Conservation (phyloP, 257 asterid species). For the Catharanthus roseus region DNA sequence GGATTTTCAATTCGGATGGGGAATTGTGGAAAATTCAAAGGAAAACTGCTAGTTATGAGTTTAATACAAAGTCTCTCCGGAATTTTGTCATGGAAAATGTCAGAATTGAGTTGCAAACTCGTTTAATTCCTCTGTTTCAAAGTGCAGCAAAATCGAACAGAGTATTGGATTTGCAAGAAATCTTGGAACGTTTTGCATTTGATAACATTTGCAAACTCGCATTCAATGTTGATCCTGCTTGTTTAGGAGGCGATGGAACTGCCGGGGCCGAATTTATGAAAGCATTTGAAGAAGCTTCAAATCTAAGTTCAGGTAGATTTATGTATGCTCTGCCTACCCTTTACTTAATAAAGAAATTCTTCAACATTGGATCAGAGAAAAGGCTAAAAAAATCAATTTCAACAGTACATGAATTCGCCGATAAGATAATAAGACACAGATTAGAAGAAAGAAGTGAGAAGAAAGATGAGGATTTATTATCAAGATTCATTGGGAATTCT, state of each 20-base stretch:
- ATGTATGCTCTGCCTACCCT: slow-evolving; percentile 49
- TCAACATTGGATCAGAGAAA: slow-evolving; percentile 64
- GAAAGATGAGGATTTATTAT: slow-evolving; percentile 61
- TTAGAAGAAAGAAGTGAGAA: slow-evolving; percentile 36
- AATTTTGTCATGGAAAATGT: slow-evolving; percentile 66
- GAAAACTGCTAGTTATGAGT: slow-evolving; percentile 82
- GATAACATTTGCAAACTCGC: slow-evolving; percentile 75
- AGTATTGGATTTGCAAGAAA: slow-evolving; percentile 60
- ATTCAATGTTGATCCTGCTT: slow-evolving; percentile 70
- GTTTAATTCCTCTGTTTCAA: slow-evolving; percentile 52
- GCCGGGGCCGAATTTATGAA: slow-evolving; percentile 57
- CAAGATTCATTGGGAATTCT: slow-evolving; percentile 52
- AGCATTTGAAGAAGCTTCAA: slow-evolving; percentile 79
- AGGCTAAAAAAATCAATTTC: slow-evolving; percentile 41
- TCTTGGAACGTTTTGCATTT: slow-evolving; percentile 74
- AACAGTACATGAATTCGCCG: slow-evolving; percentile 64
- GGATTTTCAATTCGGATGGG: slow-evolving; percentile 72
- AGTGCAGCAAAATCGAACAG: slow-evolving; percentile 22
- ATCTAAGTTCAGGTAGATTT: slow-evolving; percentile 70
- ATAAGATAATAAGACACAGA: slow-evolving; percentile 50
- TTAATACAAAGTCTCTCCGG: slow-evolving; percentile 76
- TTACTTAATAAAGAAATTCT: slow-evolving; percentile 37
- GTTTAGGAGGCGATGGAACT: slow-evolving; percentile 63
- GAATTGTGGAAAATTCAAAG: slow-evolving; percentile 68
- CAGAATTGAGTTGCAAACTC: slow-evolving; percentile 35